Base-by-base conservation (phyloP, 441 rosid species). In the Pelargonium fulgidum region DNA sequence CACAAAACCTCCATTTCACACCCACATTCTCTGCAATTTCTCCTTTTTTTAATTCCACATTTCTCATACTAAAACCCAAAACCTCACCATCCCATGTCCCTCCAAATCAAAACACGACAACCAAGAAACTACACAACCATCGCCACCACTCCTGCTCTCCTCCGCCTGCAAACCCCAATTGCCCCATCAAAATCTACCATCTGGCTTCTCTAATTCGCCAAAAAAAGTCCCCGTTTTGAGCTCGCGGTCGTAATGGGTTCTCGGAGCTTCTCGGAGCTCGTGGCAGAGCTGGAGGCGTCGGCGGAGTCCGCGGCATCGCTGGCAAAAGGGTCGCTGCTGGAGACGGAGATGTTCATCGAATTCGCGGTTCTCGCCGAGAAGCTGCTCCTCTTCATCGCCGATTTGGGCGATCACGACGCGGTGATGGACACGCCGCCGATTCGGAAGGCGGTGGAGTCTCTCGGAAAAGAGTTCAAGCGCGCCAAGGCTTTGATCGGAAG, bases 381-480 rank as follows among this genome's bases (percentile, higher is more conserved):
- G 64, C 85, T 89, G 44, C 33, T 65, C 3, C 81, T 82, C 26
- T 68, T 89, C 67, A 76, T 86, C 36, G 19, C 66, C 10, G 82
- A 77, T 58, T 58, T 89, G 45, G 74, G 64, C 33, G 80, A 74
- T 7, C 65, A 68, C 39, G 68, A 68, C 14, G 64, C 70, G 66
- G 76, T 50, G n/a, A 76, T 73, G 83, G 88, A 79, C 65, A 73
- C 71, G 42, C 77, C 65, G 24, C 76, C 87, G 0, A 75, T 83
- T 73, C 81, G 82, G 47, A 80, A 81, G 41, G 87, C 83, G 0
- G 73, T 86, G 16, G 80, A 80, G 56, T 84, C 85, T 14, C 77
- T 86, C 0, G 75, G 73, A 47, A 77, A 76, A 17, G 88, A 85
- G 71, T 72, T 89, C 48, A 41, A 20, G 29, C 79, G 79, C 16